phyloP scores from a whole-genome alignment of 2,329 filamentous ascomycete species.

The Pseudohalonectria lignicola region DNA sequence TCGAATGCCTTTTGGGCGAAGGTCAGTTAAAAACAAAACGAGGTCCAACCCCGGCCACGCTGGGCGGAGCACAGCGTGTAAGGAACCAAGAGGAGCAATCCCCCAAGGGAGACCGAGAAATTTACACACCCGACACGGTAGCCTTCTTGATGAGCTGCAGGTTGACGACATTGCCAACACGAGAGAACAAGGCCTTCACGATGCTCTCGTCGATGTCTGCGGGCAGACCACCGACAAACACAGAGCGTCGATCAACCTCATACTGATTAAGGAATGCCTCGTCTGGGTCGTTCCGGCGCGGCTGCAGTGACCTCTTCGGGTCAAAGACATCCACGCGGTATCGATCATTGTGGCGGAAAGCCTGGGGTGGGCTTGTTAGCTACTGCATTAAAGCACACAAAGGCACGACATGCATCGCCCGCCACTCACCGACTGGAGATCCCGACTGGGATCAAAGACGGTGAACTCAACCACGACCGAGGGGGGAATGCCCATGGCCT shows the following conservation, averaged over 20 bases:
- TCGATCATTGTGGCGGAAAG: conserved; percentile 20
- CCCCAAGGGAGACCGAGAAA: no score
- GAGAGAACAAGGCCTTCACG: conserved; percentile 12
- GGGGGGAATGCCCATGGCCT: conserved; percentile 20
- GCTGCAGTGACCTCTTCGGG: conserved; percentile 15
- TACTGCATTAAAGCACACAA: no score
- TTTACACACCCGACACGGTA: conserved; percentile 7
- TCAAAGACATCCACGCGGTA: conserved; percentile 20
- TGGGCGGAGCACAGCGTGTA: no score
- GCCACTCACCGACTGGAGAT: conserved; percentile 33
- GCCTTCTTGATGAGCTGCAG: conserved; percentile 18
- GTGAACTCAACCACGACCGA: conserved; percentile 37
- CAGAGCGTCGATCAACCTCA: conserved; percentile 21
- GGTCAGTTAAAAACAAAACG: no score
- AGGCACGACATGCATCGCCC: background rate
- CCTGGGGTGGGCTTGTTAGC: no score
- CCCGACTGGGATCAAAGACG: conserved; percentile 37
- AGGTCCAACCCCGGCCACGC: no score
- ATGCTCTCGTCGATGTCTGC: conserved; percentile 11
- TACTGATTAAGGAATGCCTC: conserved; percentile 18
- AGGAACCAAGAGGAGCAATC: no score
- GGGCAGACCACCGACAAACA: conserved; percentile 21
- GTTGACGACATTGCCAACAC: conserved; percentile 15
- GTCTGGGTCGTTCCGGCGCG: conserved; percentile 13
- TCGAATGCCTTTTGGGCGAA: conserved; percentile 2